Base-by-base conservation (phyloP, 805 yeast genomes). In the Priceomyces carsonii region DNA sequence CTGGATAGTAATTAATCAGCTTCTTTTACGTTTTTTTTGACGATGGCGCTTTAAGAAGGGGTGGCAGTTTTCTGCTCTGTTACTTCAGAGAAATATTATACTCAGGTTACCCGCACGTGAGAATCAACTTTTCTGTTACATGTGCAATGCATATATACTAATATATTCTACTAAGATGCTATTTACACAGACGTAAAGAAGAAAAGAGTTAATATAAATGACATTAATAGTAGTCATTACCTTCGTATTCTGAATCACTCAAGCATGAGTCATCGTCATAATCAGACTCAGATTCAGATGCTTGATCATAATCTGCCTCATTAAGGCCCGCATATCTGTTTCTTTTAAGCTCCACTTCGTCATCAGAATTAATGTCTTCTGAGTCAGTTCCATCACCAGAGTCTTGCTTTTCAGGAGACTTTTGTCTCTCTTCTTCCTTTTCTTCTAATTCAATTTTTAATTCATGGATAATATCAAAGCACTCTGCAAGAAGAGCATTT, bases 401-500 rank as follows among this genome's bases (percentile, higher is more conserved):
- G 16, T 49, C 55, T 6, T 27, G 32, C 13, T 39, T 26, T n/a
- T 33, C 28, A n/a, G n/a, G n/a, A 22, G 39, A 32, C 21, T 47
- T 54, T 9, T 41, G 50, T 18, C 39, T 42, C 21, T 57, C 64
- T 24, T 57, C 61, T 40, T 75, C 79, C 42, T 69, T 69, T 42
- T 82, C 90, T 49, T 85, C 89, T 34, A 85, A 75, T 54, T 89
- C 95, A 22, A 86, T 81, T 55, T 88, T 85, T 58, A 93, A 70
- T 64, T 93, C 99, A 55, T 91, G 93, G 30, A 86, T 73, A 39
- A 91, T 83, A 59, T 93, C 99, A 57, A 88, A 93, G 59, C 98
- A 91, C 57, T 90, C 97, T 3, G 95, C 93, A 33, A 91, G 68
- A 38, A 91, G 64, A 1, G 95, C 95, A 58, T 81, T 89, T 44